Conservation (phyloP, 2,329 filamentous ascomycete species). For the Venturia aucupariae region DNA sequence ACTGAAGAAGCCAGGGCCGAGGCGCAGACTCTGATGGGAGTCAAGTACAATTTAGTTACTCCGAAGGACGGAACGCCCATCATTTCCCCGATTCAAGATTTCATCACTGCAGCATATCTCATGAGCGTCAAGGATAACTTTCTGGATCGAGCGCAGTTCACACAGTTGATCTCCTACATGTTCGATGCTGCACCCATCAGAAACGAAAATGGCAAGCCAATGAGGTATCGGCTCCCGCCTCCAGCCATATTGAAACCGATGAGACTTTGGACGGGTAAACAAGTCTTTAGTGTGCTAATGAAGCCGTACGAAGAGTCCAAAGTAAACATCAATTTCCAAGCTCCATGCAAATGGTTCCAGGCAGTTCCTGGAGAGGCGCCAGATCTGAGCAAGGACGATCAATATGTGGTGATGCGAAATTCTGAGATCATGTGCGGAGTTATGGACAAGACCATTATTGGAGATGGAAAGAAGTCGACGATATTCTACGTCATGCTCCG, state of each 20-base stretch:
- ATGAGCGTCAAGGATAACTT: constrained; percentile 90
- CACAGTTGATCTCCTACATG: constrained; percentile 90
- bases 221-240: constrained; percentile 73
- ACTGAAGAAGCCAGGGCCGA: constrained; percentile 94
- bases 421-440: constrained; percentile 95
- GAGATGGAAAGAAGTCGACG: constrained; percentile 93
- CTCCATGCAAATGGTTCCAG: constrained; percentile 76
- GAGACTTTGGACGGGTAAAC: constrained; percentile 91
- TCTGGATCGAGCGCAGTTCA: constrained; percentile 79
- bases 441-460: constrained; percentile 98
- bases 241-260: constrained; percentile 80
- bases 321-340: constrained; percentile 85
- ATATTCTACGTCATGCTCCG: constrained; percentile 94
- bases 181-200: constrained; percentile 56
- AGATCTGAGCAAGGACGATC: constrained; percentile 65
- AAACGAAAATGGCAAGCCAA: constrained; percentile 39
- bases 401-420: constrained; percentile 87
- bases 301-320: constrained; percentile 75
- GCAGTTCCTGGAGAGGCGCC: constrained; percentile 55
- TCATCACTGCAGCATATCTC: constrained; percentile 90
- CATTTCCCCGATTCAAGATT: constrained; percentile 98
- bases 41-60: constrained; percentile 91
- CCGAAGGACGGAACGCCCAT: constrained; percentile 97
- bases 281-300: constrained; percentile 88
- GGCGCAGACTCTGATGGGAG: constrained; percentile 93